Conservation (phyloP, 208 protist species). For the Jaenimonas drosophilae region DNA sequence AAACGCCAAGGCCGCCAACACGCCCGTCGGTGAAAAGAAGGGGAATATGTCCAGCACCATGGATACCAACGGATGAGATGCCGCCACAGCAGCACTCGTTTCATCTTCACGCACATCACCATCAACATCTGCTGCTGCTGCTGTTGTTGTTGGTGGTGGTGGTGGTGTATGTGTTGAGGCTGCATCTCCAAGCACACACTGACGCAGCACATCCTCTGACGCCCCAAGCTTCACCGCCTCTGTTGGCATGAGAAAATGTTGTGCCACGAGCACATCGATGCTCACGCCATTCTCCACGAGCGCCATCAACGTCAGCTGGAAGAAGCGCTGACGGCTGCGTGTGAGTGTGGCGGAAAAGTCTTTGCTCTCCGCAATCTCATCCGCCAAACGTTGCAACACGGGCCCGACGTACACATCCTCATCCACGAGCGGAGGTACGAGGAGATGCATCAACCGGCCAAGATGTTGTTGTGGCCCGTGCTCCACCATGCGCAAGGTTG, state of each 20-base stretch:
- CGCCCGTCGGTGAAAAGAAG: conserved; percentile 38
- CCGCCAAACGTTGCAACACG: conserved; percentile 35
- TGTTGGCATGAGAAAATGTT: conserved; percentile 35
- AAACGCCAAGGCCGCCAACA: conserved; percentile 52
- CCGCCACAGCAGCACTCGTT: neutral
- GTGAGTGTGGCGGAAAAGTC: conserved; percentile 57
- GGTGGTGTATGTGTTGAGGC: neutral
- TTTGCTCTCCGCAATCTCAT: conserved; percentile 49
- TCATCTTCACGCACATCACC: too few species aligned
- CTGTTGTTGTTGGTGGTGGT: conserved; percentile 1
- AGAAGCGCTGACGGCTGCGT: conserved; percentile 42
- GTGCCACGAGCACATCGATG: conserved; percentile 50
- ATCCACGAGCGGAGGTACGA: conserved; percentile 7
- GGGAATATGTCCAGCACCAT: conserved; percentile 84
- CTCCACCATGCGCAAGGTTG: conserved; percentile 21
- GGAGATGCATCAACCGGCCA: conserved; percentile 24
- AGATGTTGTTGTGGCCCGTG: conserved; percentile 7
- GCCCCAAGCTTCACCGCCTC: conserved; percentile 65
- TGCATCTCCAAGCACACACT: conserved; percentile 9
- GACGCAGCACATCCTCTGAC: conserved; percentile 51
- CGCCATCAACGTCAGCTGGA: conserved; percentile 64
- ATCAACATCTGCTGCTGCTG: neutral
- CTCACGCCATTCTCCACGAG: conserved; percentile 65
- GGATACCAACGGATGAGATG: conserved; percentile 22
- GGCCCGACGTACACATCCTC: conserved; percentile 36